Evolutionary conservation across 2,329 filamentous ascomycete genomes (phyloP).

Genomic region (Proliferodiscus dingleyae): DNA sequence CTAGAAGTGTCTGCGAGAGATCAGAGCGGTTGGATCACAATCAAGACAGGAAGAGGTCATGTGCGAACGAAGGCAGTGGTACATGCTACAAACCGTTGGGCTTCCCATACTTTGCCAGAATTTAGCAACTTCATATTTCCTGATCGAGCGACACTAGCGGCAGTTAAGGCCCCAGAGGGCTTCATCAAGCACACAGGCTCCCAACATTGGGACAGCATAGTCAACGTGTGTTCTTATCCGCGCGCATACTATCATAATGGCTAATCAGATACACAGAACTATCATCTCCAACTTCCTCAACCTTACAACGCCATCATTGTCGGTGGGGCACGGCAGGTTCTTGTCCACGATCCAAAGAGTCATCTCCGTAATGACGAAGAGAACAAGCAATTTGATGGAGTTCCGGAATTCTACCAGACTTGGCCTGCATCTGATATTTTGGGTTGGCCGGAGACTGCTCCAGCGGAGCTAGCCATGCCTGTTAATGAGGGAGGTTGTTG

Average conservation of each 20-base stretch:
- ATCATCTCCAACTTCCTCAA: conserved; percentile 31
- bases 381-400: conserved; percentile 25
- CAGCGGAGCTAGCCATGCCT: conserved; percentile 17
- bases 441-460: conserved; percentile 19
- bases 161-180: conserved; percentile 29
- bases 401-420: conserved; percentile 27
- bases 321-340: conserved; percentile 33
- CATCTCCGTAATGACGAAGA: conserved; percentile 26
- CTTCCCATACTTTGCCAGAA: conserved; percentile 51
- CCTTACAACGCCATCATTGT: conserved; percentile 32
- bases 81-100: conserved; percentile 64
- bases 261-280: conserved; percentile 20
- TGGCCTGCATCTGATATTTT: conserved; percentile 28
- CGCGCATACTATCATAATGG: not conserved
- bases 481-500: conserved; percentile 28
- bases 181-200: conserved; percentile 31
- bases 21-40: conserved; percentile 35
- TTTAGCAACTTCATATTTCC: conserved; percentile 41
- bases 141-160: conserved; percentile 19
- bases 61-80: conserved; percentile 51
- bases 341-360: conserved; percentile 24
- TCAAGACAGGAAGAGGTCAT: conserved; percentile 49
- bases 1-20: conserved; percentile 15
- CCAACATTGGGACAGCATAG: conserved; percentile 30
- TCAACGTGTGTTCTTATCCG: conserved; percentile 20